Percentiles rank a stretch among this genome's conserved stretches.
These are phyloP conservation scores for Crithidia thermophila DNA, from an alignment of 208 protist genomes.

Conservation along the genomic window DNA sequence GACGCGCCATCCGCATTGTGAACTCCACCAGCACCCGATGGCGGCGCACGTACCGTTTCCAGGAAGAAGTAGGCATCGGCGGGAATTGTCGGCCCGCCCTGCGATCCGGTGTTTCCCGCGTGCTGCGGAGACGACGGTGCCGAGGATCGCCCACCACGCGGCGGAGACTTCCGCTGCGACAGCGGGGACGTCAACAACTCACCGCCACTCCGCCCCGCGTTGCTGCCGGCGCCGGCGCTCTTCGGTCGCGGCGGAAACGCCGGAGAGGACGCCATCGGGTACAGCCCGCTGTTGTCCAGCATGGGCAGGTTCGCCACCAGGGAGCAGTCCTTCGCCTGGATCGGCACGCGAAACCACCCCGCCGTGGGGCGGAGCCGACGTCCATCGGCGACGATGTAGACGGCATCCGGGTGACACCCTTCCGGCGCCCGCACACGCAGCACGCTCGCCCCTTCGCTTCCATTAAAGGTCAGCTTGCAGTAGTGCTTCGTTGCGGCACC, in stretches of 20 bases:
- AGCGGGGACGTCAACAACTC: neutral
- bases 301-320: constrained; percentile 37
- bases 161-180: neutral
- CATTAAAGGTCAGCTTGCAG: constrained; percentile 74
- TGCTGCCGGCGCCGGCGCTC: neutral
- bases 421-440: constrained; percentile 67
- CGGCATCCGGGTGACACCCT: constrained; percentile 23
- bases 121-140: neutral
- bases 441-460: constrained; percentile 58
- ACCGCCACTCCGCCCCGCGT: neutral
- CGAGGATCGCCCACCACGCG: too few species aligned
- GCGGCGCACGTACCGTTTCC: constrained; percentile 33
- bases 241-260: neutral
- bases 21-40: constrained; percentile 6
- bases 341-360: constrained; percentile 72
- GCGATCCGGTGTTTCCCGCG: neutral
- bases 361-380: constrained; percentile 38
- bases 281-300: neutral
- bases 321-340: constrained; percentile 61
- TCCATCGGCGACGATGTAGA: constrained; percentile 67
- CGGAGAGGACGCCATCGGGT: neutral
- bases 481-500: constrained; percentile 49
- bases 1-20: too few species aligned
- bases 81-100: neutral
- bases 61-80: constrained; percentile 44